A percentile compares a stretch with the other conserved stretches of the same genome.
These are phyloP conservation scores for Botryotinia convoluta DNA, from an alignment of 2,329 filamentous ascomycete species.

Conservation along the genomic window DNA sequence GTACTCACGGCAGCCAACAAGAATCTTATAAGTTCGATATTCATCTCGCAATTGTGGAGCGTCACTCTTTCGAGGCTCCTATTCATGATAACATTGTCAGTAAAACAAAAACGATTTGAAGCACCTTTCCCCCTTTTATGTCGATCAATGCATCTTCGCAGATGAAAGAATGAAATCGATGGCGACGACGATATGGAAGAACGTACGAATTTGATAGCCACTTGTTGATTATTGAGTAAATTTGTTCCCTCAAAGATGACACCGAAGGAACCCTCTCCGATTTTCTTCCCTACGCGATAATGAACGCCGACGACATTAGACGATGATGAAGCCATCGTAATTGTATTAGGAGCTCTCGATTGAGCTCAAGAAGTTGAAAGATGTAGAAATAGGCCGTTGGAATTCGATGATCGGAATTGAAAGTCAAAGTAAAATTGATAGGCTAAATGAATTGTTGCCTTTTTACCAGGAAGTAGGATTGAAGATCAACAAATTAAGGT, in stretches of 20 bases:
- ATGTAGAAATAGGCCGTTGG: neutral
- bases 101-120: neutral
- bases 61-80: conserved; percentile 99
- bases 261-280: conserved; percentile 96
- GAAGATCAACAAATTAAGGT: conserved; percentile 13
- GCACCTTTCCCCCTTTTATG: conserved; percentile 10
- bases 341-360: conserved; percentile 26
- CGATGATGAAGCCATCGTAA: conserved; percentile 38
- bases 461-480: conserved; percentile 23
- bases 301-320: conserved; percentile 98
- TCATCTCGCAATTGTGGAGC: conserved; percentile 97
- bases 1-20: conserved; percentile 95
- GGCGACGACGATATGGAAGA: neutral
- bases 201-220: conserved; percentile 98
- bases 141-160: neutral
- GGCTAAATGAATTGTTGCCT: conserved; percentile 18
- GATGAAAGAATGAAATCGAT: neutral
- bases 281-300: conserved; percentile 98
- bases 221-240: conserved; percentile 96
- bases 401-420: conserved; percentile 11
- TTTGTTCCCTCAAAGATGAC: conserved; percentile 99
- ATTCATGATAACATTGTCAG: conserved; percentile 15
- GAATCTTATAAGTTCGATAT: conserved; percentile 98
- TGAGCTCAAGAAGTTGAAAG: conserved; percentile 23
- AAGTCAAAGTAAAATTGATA: conserved; percentile 24